Evolutionary conservation across 2,329 filamentous ascomycete genomes (phyloP), one percentile per base, ranked within the genome.

Genomic region (Neoascochyta sp.): DNA sequence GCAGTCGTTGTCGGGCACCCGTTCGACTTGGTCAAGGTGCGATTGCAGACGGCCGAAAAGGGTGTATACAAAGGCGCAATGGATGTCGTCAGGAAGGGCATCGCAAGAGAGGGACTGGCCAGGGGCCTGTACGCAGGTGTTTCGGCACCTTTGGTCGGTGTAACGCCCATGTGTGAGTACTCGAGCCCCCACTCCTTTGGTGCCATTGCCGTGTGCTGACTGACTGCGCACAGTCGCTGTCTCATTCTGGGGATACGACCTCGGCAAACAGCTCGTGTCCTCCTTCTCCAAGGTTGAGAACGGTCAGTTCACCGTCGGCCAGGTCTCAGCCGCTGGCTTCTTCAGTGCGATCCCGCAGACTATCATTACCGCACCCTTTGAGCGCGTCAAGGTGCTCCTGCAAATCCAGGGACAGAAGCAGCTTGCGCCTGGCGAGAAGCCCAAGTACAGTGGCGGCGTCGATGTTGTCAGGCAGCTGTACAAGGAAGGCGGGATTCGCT

Each of bases 281-380:
- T 71, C 67, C 40, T 66, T 83, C 47, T 81, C 81, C 18, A 73
- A 75, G 10, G 78, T 78, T 34, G 71, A 80, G 46, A 79, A 86
- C 64, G 71, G 76, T 29, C 77, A 81, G 49, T 86, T 86, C 68
- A 80, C 81, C 36, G 88, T 95, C 57, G 83, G 73, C 23, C 92
- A 98, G 65, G 81, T 93, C 66, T 92, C 86, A 18, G 78, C 86
- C 19, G 92, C 92, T 9, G 92, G 92, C 44, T 95, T 95, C 54
- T 66, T 98, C 77, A 94, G 86, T 58, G 92, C 92, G 39, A 84
- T 98, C 38, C 92, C 92, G 55, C 94, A 94, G 87, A 98, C 92
- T 4, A 68, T 86, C 65, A 95, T 98, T 70, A 96, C 92, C n/a
- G 92, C 92, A 4, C 92, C 92, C 39, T 96, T 98, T 63, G 92